phyloP scores from a whole-genome alignment of 1,139 yeast species.

The Nematodospora anomalae region DNA sequence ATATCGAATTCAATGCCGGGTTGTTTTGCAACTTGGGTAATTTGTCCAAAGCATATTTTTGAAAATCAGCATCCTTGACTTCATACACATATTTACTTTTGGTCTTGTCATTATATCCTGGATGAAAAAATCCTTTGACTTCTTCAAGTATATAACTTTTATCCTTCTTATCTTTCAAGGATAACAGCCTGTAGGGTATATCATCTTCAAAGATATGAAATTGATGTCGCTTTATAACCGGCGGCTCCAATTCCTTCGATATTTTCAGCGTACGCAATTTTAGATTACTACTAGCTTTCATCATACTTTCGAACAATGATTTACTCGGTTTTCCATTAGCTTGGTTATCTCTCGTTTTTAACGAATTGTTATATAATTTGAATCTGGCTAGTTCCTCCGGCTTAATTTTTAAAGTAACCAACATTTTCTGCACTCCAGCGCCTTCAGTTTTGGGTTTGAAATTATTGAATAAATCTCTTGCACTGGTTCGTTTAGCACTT shows the following conservation, averaged over 20 bases:
- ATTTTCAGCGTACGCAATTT: slow-evolving; percentile 26
- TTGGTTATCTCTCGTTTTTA: slow-evolving; percentile 28
- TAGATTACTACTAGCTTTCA: slow-evolving; percentile 23
- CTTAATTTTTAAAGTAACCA: slow-evolving; percentile 30
- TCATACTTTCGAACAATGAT: slow-evolving; percentile 27
- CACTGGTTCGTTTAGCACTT: slow-evolving; percentile 10
- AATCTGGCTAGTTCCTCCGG: slow-evolving; percentile 27
- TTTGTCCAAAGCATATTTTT: slow-evolving; percentile 11
- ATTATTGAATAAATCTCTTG: slow-evolving; percentile 17
- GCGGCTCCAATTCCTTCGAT: slow-evolving; percentile 24
- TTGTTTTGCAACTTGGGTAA: slow-evolving; percentile 16
- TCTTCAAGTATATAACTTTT: background rate
- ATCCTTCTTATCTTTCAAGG: background rate
- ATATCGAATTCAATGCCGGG: slow-evolving; percentile 24
- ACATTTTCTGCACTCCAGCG: background rate
- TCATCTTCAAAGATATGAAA: slow-evolving; percentile 22
- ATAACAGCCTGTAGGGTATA: background rate
- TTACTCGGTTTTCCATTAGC: slow-evolving; percentile 13
- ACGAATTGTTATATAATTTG: slow-evolving; percentile 30
- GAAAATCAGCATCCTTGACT: background rate
- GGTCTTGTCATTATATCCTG: background rate
- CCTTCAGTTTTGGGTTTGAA: slow-evolving; percentile 1
- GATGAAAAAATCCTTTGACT: slow-evolving; percentile 1
- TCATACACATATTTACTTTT: slow-evolving; percentile 1
- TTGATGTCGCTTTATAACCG: slow-evolving; percentile 17